phyloP scores from a whole-genome alignment of 495 filamentous ascomycete genomes.

The Staphylotrichum tortipilum region DNA sequence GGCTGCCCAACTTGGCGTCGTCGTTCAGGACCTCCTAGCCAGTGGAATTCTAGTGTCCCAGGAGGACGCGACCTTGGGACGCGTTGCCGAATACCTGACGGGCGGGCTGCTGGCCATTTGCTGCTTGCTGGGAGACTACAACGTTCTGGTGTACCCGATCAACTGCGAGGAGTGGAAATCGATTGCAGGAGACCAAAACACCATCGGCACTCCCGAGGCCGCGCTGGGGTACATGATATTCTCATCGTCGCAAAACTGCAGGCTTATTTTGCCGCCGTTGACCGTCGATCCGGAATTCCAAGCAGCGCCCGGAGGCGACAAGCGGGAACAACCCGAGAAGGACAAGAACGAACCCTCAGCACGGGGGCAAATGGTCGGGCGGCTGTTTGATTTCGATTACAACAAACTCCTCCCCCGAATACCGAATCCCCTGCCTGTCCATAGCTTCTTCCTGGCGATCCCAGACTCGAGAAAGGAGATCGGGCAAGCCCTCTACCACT shows the following conservation, averaged over 20 bases:
- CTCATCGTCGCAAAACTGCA: constrained; percentile 11
- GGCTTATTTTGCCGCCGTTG: constrained; percentile 16
- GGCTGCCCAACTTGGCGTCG: not conserved
- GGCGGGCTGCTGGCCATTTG: constrained; percentile 25
- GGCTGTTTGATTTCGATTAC: constrained; percentile 22
- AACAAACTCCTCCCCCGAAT: constrained; percentile 16
- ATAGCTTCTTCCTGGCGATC: constrained; percentile 27
- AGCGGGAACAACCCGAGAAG: no score
- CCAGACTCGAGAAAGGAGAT: constrained; percentile 10
- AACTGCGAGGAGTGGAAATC: constrained; percentile 32
- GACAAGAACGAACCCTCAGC: not conserved
- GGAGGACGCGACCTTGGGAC: constrained; percentile 13
- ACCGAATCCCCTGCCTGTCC: not conserved
- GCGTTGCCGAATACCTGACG: constrained; percentile 26
- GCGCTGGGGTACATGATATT: constrained; percentile 32
- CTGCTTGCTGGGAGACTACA: constrained; percentile 23
- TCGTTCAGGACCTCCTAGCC: constrained; percentile 7
- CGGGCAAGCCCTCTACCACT: constrained; percentile 12
- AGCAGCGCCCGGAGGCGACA: no score
- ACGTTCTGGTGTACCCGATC: constrained; percentile 33
- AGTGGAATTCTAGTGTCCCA: constrained; percentile 15
- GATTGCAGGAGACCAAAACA: constrained; percentile 11
- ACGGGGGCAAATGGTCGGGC: constrained; percentile 16
- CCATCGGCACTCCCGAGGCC: constrained; percentile 14
- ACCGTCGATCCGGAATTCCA: no score